Evolutionary conservation across 2,329 filamentous ascomycete species (phyloP).

Genomic region (Colletotrichum sp.): DNA sequence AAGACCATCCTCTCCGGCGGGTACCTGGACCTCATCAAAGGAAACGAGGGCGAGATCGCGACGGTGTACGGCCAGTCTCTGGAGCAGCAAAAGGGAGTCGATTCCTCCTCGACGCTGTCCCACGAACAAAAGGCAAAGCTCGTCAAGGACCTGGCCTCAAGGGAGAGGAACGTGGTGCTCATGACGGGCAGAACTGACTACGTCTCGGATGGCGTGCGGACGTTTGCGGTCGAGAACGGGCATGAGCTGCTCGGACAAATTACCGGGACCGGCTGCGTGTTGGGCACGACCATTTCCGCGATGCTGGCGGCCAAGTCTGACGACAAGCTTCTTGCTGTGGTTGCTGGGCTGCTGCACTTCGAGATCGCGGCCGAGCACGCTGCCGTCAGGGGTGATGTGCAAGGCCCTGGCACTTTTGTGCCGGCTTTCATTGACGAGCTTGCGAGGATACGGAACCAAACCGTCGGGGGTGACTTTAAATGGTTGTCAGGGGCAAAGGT

Average conservation of each 20-base stretch:
- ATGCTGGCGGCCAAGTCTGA: conserved; percentile 68
- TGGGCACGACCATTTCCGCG: conserved; percentile 82
- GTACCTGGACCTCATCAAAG: conserved; percentile 89
- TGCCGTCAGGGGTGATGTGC: conserved; percentile 68
- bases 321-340: conserved; percentile 73
- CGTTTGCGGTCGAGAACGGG: conserved; percentile 76
- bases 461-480: conserved; percentile 47
- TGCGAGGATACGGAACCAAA: conserved; percentile 53
- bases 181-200: conserved; percentile 84
- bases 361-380: conserved; percentile 75
- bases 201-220: conserved; percentile 74
- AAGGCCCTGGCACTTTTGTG: conserved; percentile 86
- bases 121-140: conserved; percentile 60
- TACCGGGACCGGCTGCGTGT: conserved; percentile 83
- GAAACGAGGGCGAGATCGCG: conserved; percentile 88
- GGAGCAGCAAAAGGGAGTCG: conserved; percentile 80
- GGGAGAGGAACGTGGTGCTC: conserved; percentile 75
- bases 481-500: conserved; percentile 62
- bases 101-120: conserved; percentile 65
- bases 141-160: conserved; percentile 68
- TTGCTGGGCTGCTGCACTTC: conserved; percentile 78
- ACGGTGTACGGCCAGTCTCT: conserved; percentile 65
- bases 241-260: conserved; percentile 73
- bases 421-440: conserved; percentile 82
- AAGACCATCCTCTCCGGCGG: conserved; percentile 73